These are phyloP conservation scores for Penicillium pulvis DNA, from an alignment of 495 filamentous ascomycete genomes.

Conservation along the genomic window DNA sequence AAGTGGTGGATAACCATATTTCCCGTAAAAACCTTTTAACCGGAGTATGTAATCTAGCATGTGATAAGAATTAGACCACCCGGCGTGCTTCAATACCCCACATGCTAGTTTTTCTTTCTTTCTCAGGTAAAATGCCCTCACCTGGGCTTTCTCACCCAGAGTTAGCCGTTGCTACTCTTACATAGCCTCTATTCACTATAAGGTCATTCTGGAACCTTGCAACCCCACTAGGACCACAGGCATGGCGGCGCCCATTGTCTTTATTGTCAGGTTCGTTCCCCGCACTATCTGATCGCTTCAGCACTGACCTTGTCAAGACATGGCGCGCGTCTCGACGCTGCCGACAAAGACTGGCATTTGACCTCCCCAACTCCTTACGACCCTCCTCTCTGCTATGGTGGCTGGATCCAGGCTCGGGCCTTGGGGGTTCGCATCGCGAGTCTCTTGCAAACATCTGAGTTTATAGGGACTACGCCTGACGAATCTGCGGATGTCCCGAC, in stretches of 20 bases:
- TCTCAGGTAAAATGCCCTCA: too few species aligned
- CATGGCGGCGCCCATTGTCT: slow-evolving; percentile 55
- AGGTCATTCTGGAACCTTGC: too few species aligned
- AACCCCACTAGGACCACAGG: too few species aligned
- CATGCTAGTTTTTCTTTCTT: too few species aligned
- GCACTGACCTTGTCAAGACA: slow-evolving; percentile 57
- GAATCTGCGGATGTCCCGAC: slow-evolving; percentile 20
- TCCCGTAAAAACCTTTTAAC: too few species aligned
- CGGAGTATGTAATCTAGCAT: too few species aligned
- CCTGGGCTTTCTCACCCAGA: too few species aligned
- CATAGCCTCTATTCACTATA: too few species aligned
- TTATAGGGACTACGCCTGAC: slow-evolving; percentile 23
- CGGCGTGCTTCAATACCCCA: too few species aligned
- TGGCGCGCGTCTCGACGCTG: slow-evolving; percentile 87
- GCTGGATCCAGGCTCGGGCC: slow-evolving; percentile 82
- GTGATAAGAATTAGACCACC: too few species aligned
- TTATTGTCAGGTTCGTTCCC: slow-evolving; percentile 72
- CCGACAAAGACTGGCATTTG: slow-evolving; percentile 92
- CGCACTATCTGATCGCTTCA: not conserved
- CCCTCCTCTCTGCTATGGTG: slow-evolving; percentile 90
- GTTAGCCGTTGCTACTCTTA: too few species aligned
- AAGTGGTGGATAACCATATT: too few species aligned
- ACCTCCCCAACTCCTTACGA: slow-evolving; percentile 96
- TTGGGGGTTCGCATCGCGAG: slow-evolving; percentile 78
- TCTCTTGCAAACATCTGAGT: slow-evolving; percentile 58